Evolutionary conservation across 768 basidiomycete species (phyloP).

Genomic region (Leccinellum rugosiceps): DNA sequence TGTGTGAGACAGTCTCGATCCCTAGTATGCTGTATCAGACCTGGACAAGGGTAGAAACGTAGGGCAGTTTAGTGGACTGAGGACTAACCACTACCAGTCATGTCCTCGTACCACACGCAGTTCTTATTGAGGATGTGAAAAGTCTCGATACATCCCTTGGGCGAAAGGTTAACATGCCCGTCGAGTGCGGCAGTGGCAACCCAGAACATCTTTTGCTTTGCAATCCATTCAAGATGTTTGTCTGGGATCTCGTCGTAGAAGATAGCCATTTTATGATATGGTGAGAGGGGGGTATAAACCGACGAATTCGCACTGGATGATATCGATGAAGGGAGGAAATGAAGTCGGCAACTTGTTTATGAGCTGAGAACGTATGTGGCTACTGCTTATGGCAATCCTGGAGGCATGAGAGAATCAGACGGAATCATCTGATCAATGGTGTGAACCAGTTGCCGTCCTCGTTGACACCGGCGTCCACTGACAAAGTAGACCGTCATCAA

Average conservation of each 20-base stretch:
- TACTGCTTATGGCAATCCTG: not conserved
- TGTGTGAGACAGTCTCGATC: constrained; percentile 55
- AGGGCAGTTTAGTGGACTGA: not conserved
- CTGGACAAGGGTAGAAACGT: not conserved
- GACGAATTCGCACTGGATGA: too few relatives aligned
- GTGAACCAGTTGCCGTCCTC: not conserved
- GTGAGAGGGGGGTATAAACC: not conserved
- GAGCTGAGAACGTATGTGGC: not conserved
- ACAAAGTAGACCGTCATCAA: not conserved
- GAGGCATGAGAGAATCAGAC: not conserved
- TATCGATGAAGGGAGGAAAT: not conserved
- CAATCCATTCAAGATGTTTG: constrained; percentile 53
- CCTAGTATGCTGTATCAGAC: constrained; percentile 31
- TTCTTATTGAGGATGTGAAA: constrained; percentile 57
- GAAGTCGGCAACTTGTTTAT: not conserved
- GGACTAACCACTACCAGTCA: constrained; percentile 63
- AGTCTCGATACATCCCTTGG: constrained; percentile 57
- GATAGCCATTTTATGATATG: constrained; percentile 44
- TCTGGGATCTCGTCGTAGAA: constrained; percentile 56
- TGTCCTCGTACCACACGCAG: constrained; percentile 71
- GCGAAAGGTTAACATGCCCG: constrained; percentile 66
- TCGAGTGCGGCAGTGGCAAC: constrained; percentile 66
- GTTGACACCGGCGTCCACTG: not conserved
- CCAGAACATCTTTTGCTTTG: constrained; percentile 66
- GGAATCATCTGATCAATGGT: not conserved